phyloP scores from a whole-genome alignment of 2,329 filamentous ascomycete species.

The Tolypocladium tundrense region DNA sequence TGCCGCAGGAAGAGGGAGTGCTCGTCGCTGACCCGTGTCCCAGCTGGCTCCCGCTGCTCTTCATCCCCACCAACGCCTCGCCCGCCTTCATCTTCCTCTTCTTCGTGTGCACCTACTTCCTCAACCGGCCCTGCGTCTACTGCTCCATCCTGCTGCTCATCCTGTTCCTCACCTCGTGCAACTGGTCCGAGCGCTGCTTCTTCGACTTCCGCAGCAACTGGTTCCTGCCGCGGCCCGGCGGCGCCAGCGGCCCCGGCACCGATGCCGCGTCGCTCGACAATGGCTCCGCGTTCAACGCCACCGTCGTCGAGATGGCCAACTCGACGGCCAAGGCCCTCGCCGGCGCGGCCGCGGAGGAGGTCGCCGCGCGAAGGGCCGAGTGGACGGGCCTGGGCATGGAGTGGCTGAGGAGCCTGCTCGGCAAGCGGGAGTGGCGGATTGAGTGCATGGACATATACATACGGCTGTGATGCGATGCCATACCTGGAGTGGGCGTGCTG shows the following conservation, averaged over 20 bases:
- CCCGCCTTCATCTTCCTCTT: slow-evolving; percentile 80
- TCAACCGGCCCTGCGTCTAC: slow-evolving; percentile 95
- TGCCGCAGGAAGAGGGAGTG: not conserved
- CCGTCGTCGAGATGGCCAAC: slow-evolving; percentile 49
- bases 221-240: slow-evolving; percentile 67
- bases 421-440: slow-evolving; percentile 78
- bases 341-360: slow-evolving; percentile 54
- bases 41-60: slow-evolving; percentile 79
- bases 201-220: slow-evolving; percentile 88
- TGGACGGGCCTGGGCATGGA: slow-evolving; percentile 74
- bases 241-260: slow-evolving; percentile 13
- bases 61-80: slow-evolving; percentile 78
- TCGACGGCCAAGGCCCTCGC: slow-evolving; percentile 60
- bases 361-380: slow-evolving; percentile 44
- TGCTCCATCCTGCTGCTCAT: slow-evolving; percentile 93
- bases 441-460: slow-evolving; percentile 87
- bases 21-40: not conserved
- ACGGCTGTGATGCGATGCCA: slow-evolving; percentile 33
- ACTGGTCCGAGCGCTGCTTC: slow-evolving; percentile 84
- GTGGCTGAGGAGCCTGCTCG: slow-evolving; percentile 75
- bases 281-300: slow-evolving; percentile 31
- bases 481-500: not conserved
- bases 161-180: slow-evolving; percentile 83
- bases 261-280: slow-evolving; percentile 7
- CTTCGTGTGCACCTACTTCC: slow-evolving; percentile 87